Evolutionary conservation across 1,139 yeast genomes (phyloP).

Genomic region (Protomyces pachydermus): DNA sequence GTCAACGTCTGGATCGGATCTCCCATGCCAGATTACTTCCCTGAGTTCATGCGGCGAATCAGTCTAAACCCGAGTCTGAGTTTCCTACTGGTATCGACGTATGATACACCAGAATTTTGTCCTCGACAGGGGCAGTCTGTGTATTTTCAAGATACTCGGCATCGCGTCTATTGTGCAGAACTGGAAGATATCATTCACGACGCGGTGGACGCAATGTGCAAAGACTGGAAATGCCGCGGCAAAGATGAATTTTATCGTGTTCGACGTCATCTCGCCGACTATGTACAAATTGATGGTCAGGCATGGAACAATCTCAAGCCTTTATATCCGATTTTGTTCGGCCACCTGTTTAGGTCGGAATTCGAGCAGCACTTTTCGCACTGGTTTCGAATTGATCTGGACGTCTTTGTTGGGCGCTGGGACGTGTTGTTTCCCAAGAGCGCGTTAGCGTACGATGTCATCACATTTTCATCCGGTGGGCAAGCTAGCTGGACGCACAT

Average conservation of each 20-base stretch:
- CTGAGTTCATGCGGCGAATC: neutral
- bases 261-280: neutral
- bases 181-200: neutral
- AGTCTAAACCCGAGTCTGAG: neutral
- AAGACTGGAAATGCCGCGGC: neutral
- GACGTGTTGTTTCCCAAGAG: neutral
- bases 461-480: neutral
- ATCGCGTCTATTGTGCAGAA: neutral
- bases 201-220: neutral
- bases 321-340: neutral
- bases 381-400: slow-evolving; percentile 1
- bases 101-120: slow-evolving; percentile 2
- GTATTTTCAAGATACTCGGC: neutral
- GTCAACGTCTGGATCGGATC: neutral
- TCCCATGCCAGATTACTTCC: slow-evolving; percentile 4
- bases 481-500: neutral
- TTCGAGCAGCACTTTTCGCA: neutral
- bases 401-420: neutral
- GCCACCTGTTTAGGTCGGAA: neutral
- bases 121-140: neutral
- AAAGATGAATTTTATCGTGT: neutral
- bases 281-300: neutral
- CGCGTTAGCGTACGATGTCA: neutral
- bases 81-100: neutral
- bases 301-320: slow-evolving; percentile 1